These are phyloP conservation scores for Candolleomyces aberdarensis DNA, from an alignment of 768 basidiomycete genomes.

Conservation along the genomic window DNA sequence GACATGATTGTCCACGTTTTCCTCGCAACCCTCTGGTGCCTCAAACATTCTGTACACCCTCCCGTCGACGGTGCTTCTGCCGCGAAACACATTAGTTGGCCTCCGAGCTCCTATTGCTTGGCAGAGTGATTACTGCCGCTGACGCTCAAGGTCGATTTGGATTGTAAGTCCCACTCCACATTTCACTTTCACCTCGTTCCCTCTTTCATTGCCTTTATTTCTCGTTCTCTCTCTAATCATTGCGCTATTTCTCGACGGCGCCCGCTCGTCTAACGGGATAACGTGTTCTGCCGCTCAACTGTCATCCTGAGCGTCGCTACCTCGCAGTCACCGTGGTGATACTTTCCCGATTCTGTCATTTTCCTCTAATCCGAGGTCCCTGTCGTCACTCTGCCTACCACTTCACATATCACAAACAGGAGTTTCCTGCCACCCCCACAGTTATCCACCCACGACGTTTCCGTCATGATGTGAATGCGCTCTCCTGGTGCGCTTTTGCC, in stretches of 20 bases:
- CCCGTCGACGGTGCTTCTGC: neutral
- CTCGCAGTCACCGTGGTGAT: too few species aligned
- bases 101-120: slow-evolving; percentile 73
- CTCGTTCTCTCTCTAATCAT: neutral
- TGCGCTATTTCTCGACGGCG: slow-evolving; percentile 1
- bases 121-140: slow-evolving; percentile 60
- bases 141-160: slow-evolving; percentile 71
- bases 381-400: too few species aligned
- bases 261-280: neutral
- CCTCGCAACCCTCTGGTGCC: neutral
- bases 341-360: too few species aligned
- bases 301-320: too few species aligned
- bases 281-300: too few species aligned
- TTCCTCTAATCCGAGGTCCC: too few species aligned
- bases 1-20: slow-evolving; percentile 3
- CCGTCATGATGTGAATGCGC: neutral
- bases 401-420: too few species aligned
- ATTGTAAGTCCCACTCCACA: slow-evolving; percentile 51
- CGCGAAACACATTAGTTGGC: slow-evolving; percentile 46
- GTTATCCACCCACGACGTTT: neutral
- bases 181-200: slow-evolving; percentile 9
- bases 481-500: neutral
- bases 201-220: neutral
- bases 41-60: neutral
- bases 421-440: too few species aligned